Evolutionary conservation across 2,329 filamentous ascomycete species (phyloP).

Genomic region (Phaeophleospora eucalypticola): DNA sequence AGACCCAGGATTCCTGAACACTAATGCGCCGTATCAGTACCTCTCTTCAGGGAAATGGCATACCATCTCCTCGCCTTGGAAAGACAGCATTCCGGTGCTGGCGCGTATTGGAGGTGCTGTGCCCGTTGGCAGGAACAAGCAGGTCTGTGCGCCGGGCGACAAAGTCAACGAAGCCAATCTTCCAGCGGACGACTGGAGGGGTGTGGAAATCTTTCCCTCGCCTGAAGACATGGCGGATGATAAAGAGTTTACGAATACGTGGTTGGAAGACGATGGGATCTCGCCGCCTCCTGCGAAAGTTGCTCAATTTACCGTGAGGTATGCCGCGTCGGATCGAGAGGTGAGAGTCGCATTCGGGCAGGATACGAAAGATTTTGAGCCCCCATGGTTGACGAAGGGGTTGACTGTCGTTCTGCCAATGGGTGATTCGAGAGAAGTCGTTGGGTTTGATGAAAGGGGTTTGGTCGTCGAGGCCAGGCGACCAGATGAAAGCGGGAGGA

Average conservation of each 20-base stretch:
- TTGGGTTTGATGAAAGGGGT: slow-evolving; percentile 12
- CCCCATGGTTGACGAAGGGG: slow-evolving; percentile 45
- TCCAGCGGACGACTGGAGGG: slow-evolving; percentile 53
- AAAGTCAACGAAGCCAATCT: slow-evolving; percentile 42
- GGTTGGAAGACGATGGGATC: slow-evolving; percentile 58
- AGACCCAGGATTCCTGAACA: slow-evolving; percentile 57
- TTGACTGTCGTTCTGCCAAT: slow-evolving; percentile 50
- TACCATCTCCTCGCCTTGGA: slow-evolving; percentile 49
- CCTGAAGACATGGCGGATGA: slow-evolving; percentile 35
- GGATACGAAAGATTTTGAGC: slow-evolving; percentile 42
- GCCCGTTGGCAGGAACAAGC: slow-evolving; percentile 49
- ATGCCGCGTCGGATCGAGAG: slow-evolving; percentile 43
- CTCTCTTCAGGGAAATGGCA: slow-evolving; percentile 53
- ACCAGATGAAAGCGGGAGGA: slow-evolving; percentile 22
- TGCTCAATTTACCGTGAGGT: slow-evolving; percentile 42
- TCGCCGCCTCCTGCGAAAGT: slow-evolving; percentile 40
- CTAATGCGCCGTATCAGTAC: slow-evolving; percentile 58
- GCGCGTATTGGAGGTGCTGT: slow-evolving; percentile 54
- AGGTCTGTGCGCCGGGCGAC: slow-evolving; percentile 52
- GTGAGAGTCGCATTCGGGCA: slow-evolving; percentile 37
- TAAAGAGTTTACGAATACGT: slow-evolving; percentile 39
- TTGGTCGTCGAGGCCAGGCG: slow-evolving; percentile 17
- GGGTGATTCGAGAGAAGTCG: slow-evolving; percentile 45
- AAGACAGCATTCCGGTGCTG: slow-evolving; percentile 52
- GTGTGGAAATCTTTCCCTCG: slow-evolving; percentile 56